Percentiles rank a stretch among this genome's conserved stretches.
These are phyloP conservation scores for Moesziomyces sp. DNA, from an alignment of 1,284 basidiomycete species.

Conservation along the genomic window DNA sequence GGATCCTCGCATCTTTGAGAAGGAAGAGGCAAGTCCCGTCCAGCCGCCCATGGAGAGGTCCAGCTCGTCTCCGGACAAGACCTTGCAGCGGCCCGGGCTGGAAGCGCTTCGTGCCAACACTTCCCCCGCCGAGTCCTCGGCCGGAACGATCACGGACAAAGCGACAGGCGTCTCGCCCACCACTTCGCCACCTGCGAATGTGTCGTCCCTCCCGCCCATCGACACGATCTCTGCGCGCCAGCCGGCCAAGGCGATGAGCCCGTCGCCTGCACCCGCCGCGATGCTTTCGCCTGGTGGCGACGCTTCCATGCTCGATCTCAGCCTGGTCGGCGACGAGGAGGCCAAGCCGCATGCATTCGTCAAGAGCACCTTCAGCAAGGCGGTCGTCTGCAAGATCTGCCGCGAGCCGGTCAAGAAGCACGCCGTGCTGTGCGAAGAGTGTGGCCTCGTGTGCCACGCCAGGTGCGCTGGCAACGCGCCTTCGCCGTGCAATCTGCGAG, in stretches of 20 bases:
- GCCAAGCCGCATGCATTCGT: constrained; percentile 78
- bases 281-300: constrained; percentile 30
- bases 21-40: constrained; percentile 4
- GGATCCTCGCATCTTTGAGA: constrained; percentile 44
- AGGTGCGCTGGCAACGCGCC: constrained; percentile 81
- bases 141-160: constrained; percentile 17
- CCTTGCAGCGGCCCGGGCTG: constrained; percentile 30
- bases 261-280: constrained; percentile 8
- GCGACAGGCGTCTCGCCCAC: constrained; percentile 16
- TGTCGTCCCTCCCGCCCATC: constrained; percentile 15
- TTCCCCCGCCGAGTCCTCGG: constrained; percentile 28
- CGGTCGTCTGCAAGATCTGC: constrained; percentile 87
- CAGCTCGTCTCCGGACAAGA: constrained; percentile 39
- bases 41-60: constrained; percentile 48
- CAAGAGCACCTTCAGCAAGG: constrained; percentile 91
- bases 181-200: constrained; percentile 10
- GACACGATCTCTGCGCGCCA: constrained; percentile 9
- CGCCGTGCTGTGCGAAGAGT: constrained; percentile 87
- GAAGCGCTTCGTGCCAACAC: constrained; percentile 35
- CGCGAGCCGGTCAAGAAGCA: constrained; percentile 82
- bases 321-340: constrained; percentile 30
- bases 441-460: constrained; percentile 86
- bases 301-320: constrained; percentile 47
- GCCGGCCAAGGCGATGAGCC: constrained; percentile 4
- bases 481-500: constrained; percentile 82